phyloP scores from a whole-genome alignment of 1,139 yeast species.

The Zygosaccharomyces sapae region DNA sequence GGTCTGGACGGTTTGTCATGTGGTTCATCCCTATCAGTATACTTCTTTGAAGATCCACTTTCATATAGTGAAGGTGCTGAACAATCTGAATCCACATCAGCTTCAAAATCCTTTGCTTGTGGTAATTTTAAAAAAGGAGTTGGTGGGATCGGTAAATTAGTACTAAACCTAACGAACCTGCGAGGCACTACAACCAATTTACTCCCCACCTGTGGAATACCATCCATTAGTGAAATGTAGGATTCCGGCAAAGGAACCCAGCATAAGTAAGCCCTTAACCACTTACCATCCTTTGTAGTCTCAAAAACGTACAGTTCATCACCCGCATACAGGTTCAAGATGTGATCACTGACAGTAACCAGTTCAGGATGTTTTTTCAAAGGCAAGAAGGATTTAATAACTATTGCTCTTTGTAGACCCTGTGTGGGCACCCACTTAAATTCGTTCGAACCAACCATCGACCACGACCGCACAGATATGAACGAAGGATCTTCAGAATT shows the following conservation, averaged over 20 bases:
- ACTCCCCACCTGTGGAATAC: conserved; percentile 52
- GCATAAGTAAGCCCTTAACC: conserved; percentile 78
- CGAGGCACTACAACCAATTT: conserved; percentile 60
- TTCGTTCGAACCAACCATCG: conserved; percentile 5
- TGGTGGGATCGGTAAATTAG: conserved; percentile 30
- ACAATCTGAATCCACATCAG: conserved; percentile 33
- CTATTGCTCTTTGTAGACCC: conserved; percentile 45
- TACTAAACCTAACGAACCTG: conserved; percentile 42
- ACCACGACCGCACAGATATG: not conserved
- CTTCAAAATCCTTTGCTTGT: conserved; percentile 36
- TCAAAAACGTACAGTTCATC: conserved; percentile 79
- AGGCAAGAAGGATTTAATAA: conserved; percentile 60
- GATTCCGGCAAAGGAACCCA: conserved; percentile 64
- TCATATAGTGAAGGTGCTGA: conserved; percentile 21
- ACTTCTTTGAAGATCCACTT: conserved; percentile 32
- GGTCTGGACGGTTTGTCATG: no score
- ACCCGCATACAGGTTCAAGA: conserved; percentile 66
- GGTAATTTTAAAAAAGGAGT: conserved; percentile 34
- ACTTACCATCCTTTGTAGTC: conserved; percentile 49
- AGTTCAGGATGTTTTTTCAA: conserved; percentile 42
- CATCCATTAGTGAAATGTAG: conserved; percentile 52
- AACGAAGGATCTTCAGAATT: not conserved
- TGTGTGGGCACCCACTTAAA: conserved; percentile 45
- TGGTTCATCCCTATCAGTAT: conserved; percentile 21
- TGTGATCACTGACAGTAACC: conserved; percentile 30